These are phyloP conservation scores for Mycena floridula DNA, from an alignment of 768 basidiomycete genomes.

Conservation along the genomic window DNA sequence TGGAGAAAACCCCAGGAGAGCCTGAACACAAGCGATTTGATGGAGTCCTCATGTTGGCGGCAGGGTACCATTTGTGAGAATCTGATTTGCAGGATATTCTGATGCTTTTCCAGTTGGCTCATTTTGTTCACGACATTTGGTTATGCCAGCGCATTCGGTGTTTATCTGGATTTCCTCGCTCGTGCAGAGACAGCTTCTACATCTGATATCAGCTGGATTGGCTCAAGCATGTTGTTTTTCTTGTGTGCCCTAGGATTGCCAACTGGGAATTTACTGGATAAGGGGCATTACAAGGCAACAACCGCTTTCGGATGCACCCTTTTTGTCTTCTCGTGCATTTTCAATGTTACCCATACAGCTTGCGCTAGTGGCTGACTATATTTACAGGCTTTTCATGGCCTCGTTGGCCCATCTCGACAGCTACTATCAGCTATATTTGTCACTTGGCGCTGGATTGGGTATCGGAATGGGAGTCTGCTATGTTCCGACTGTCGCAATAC, in stretches of 20 bases:
- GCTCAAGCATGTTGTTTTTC: slow-evolving; percentile 25
- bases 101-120: too few species aligned
- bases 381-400: too few species aligned
- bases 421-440: slow-evolving; percentile 39
- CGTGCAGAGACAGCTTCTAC: slow-evolving; percentile 10
- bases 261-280: slow-evolving; percentile 26
- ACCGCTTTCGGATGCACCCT: slow-evolving; percentile 17
- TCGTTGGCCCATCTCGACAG: slow-evolving; percentile 21
- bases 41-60: too few species aligned
- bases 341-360: slow-evolving; percentile 2
- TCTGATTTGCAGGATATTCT: too few species aligned
- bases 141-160: slow-evolving; percentile 20
- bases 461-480: slow-evolving; percentile 31
- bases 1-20: too few species aligned
- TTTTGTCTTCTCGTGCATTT: slow-evolving; percentile 20
- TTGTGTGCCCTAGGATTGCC: slow-evolving; percentile 19
- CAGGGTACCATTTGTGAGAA: too few species aligned
- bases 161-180: slow-evolving; percentile 22
- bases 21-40: too few species aligned
- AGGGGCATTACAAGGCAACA: slow-evolving; percentile 26
- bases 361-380: slow-evolving; percentile 24
- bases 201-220: slow-evolving; percentile 29
- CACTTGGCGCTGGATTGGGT: too few species aligned
- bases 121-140: too few species aligned
- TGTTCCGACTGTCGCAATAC: slow-evolving; percentile 29